phyloP scores from a whole-genome alignment of 805 yeast species.

The Candida sithepensis region DNA sequence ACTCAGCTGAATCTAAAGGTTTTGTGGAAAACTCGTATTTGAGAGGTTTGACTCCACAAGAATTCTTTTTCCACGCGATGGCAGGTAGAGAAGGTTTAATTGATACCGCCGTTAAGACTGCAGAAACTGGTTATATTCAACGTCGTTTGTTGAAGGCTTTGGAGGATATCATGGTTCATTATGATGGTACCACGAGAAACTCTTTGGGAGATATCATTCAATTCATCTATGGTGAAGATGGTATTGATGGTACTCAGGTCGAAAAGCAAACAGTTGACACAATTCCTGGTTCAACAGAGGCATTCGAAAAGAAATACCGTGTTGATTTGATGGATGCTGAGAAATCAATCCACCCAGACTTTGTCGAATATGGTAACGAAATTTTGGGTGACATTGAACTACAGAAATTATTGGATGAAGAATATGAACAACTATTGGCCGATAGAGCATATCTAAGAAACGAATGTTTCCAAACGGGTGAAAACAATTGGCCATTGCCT shows the following conservation, averaged over 20 bases:
- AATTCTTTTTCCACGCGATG: slow-evolving; percentile 98
- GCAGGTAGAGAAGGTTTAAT: slow-evolving; percentile 99
- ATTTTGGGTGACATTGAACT: slow-evolving; percentile 84
- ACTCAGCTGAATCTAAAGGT: slow-evolving; percentile 97
- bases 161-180: slow-evolving; percentile 96
- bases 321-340: slow-evolving; percentile 79
- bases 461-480: slow-evolving; percentile 87
- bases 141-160: slow-evolving; percentile 96
- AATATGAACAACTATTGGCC: slow-evolving; percentile 67
- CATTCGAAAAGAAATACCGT: slow-evolving; percentile 80
- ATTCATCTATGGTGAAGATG: slow-evolving; percentile 98
- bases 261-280: slow-evolving; percentile 96
- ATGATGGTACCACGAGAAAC: slow-evolving; percentile 97
- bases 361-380: slow-evolving; percentile 85
- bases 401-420: slow-evolving; percentile 78
- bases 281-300: slow-evolving; percentile 84
- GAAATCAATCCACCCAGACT: slow-evolving; percentile 61
- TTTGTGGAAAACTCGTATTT: slow-evolving; percentile 95
- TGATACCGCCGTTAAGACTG: slow-evolving; percentile 99
- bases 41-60: slow-evolving; percentile 98
- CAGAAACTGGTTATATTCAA: slow-evolving; percentile 98
- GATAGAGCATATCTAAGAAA: slow-evolving; percentile 82
- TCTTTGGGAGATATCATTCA: slow-evolving; percentile 95
- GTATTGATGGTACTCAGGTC: slow-evolving; percentile 96
- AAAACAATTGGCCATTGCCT: slow-evolving; percentile 95